A percentile compares a stretch with the other conserved stretches of the same genome.
These are phyloP conservation scores for Boletus huronensis DNA, from an alignment of 768 basidiomycete species.

Conservation along the genomic window DNA sequence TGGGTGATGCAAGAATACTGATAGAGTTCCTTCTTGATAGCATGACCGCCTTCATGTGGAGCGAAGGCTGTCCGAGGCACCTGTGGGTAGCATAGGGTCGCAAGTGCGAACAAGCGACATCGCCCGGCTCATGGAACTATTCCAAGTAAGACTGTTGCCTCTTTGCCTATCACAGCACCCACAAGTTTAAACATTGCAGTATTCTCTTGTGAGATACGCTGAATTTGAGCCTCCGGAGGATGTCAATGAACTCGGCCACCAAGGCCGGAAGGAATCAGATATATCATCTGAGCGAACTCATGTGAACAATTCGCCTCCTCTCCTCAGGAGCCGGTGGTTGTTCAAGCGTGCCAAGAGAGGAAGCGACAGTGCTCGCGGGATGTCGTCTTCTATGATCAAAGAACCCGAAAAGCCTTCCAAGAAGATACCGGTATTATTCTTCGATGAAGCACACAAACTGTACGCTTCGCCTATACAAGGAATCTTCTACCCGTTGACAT, in stretches of 20 bases:
- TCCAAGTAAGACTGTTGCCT: conserved; percentile 49
- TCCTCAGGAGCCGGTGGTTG: conserved; percentile 28
- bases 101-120: conserved; percentile 74
- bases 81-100: conserved; percentile 39
- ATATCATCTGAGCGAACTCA: conserved; percentile 43
- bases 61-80: conserved; percentile 50
- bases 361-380: conserved; percentile 30
- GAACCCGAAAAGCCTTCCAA: conserved; percentile 44
- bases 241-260: conserved; percentile 19
- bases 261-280: conserved; percentile 29
- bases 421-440: conserved; percentile 76
- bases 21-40: conserved; percentile 35
- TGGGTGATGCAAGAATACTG: background rate
- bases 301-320: conserved; percentile 33
- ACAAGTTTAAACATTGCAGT: conserved; percentile 35
- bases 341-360: conserved; percentile 26
- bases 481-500: background rate
- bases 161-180: background rate
- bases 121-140: conserved; percentile 80
- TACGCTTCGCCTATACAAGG: conserved; percentile 31
- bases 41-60: conserved; percentile 76
- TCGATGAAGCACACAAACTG: conserved; percentile 86
- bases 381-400: conserved; percentile 31
- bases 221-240: conserved; percentile 52
- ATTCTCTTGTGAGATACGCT: conserved; percentile 68